phyloP scores from a whole-genome alignment of 345 rosid genomes.

The Conringia planisiliqua region DNA sequence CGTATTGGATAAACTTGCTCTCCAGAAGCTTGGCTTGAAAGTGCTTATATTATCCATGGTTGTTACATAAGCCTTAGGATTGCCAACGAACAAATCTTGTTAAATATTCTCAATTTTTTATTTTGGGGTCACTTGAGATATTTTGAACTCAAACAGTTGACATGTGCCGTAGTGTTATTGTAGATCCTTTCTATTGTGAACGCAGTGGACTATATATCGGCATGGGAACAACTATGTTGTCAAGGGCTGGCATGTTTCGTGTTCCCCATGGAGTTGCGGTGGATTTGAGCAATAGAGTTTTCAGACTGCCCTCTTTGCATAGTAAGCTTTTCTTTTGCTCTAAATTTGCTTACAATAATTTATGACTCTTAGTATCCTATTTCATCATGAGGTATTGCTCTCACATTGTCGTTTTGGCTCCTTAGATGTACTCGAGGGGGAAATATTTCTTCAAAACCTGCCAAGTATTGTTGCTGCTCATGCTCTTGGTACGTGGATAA shows the following conservation, averaged over 20 bases:
- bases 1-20: not conserved
- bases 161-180: conserved; percentile 30
- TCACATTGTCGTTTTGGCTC: conserved; percentile 12
- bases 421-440: conserved; percentile 92
- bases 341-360: conserved; percentile 19
- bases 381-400: conserved; percentile 1
- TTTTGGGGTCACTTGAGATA: not conserved
- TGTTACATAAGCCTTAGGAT: not conserved
- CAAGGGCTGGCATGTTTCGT: conserved; percentile 95
- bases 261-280: conserved; percentile 78
- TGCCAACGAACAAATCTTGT: not conserved
- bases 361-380: conserved; percentile 7
- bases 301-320: conserved; percentile 72
- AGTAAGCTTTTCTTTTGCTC: conserved; percentile 42
- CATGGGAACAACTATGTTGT: conserved; percentile 82
- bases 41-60: not conserved
- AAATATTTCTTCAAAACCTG: conserved; percentile 94
- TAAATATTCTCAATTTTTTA: not conserved
- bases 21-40: not conserved
- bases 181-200: conserved; percentile 76
- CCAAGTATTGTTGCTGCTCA: conserved; percentile 91
- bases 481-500: conserved; percentile 61
- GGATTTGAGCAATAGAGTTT: conserved; percentile 73
- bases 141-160: conserved; percentile 22
- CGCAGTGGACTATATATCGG: conserved; percentile 86